These are phyloP conservation scores for Hortaea werneckii DNA, from an alignment of 2,329 filamentous ascomycete genomes.

Conservation along the genomic window DNA sequence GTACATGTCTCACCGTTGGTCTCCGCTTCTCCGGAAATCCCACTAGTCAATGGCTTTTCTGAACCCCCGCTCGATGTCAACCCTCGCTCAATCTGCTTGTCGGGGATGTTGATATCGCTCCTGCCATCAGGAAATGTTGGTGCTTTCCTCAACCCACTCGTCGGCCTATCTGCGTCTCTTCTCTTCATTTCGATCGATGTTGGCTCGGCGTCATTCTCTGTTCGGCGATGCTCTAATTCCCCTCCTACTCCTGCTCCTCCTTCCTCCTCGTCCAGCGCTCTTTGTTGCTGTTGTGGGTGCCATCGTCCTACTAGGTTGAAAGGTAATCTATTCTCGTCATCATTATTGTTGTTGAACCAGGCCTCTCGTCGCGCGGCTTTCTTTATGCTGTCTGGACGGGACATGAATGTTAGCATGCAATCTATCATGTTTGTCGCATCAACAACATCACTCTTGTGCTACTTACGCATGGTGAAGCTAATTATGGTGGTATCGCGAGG, in stretches of 20 bases:
- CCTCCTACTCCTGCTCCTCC: slow-evolving; percentile 5
- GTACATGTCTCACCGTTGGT: not conserved
- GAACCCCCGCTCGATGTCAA: slow-evolving; percentile 6
- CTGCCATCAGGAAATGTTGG: slow-evolving; percentile 13
- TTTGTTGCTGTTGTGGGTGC: slow-evolving; percentile 7
- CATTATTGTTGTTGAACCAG: slow-evolving; percentile 17
- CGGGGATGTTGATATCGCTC: slow-evolving; percentile 1
- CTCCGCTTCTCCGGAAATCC: not conserved
- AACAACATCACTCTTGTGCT: too few species aligned
- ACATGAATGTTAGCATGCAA: not conserved
- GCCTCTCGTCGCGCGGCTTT: slow-evolving; percentile 17
- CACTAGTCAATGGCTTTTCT: not conserved
- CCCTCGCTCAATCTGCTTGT: slow-evolving; percentile 2
- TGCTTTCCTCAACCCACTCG: slow-evolving; percentile 8
- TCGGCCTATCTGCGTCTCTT: slow-evolving; percentile 1
- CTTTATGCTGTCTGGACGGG: slow-evolving; percentile 17
- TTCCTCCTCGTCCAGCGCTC: slow-evolving; percentile 13
- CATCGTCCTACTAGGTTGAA: slow-evolving; percentile 21
- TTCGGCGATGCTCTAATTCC: slow-evolving; percentile 6
- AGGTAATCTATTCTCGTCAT: slow-evolving; percentile 6
- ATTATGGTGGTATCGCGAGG: not conserved
- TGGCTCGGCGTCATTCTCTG: slow-evolving; percentile 10
- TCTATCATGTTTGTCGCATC: too few species aligned
- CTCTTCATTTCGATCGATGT: slow-evolving; percentile 10
- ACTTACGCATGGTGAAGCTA: not conserved